Evolutionary conservation across 129 eudicot genomes (phyloP).

Genomic region (Saussurea involucrata): DNA sequence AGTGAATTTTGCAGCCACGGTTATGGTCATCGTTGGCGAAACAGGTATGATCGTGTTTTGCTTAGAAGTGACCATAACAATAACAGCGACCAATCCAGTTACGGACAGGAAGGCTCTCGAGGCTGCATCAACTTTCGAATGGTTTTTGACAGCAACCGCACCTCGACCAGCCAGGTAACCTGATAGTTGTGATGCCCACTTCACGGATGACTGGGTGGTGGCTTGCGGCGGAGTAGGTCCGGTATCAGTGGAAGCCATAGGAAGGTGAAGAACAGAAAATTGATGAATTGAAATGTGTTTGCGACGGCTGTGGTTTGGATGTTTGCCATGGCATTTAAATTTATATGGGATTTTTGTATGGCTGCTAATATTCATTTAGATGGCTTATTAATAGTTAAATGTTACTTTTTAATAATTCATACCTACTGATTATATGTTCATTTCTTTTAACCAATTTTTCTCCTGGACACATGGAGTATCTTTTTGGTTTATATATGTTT

Average conservation of each 20-base stretch:
- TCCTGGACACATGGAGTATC: neutral
- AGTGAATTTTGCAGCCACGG: constrained; percentile 9
- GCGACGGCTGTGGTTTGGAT: constrained; percentile 1
- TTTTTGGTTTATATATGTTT: neutral
- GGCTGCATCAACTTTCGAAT: neutral
- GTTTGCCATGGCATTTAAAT: neutral
- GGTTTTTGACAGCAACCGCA: constrained; percentile 12
- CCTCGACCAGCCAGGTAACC: constrained; percentile 2
- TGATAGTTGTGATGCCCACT: constrained; percentile 11
- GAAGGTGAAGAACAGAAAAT: neutral
- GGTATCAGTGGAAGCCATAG: constrained; percentile 14
- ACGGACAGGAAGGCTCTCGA: neutral
- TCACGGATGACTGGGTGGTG: constrained; percentile 9
- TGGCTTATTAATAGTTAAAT: neutral
- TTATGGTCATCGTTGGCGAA: neutral
- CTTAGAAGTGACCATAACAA: constrained; percentile 16
- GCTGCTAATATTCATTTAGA: neutral
- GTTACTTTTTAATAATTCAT: neutral
- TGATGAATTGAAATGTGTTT: neutral
- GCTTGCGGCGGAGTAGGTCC: neutral
- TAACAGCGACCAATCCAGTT: constrained; percentile 1
- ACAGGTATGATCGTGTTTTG: constrained; percentile 2
- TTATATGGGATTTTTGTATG: neutral
- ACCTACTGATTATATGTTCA: neutral
- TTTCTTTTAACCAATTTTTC: neutral